phyloP scores from a whole-genome alignment of 352 stramenopile genomes.

The Globisporangium takayamanum region DNA sequence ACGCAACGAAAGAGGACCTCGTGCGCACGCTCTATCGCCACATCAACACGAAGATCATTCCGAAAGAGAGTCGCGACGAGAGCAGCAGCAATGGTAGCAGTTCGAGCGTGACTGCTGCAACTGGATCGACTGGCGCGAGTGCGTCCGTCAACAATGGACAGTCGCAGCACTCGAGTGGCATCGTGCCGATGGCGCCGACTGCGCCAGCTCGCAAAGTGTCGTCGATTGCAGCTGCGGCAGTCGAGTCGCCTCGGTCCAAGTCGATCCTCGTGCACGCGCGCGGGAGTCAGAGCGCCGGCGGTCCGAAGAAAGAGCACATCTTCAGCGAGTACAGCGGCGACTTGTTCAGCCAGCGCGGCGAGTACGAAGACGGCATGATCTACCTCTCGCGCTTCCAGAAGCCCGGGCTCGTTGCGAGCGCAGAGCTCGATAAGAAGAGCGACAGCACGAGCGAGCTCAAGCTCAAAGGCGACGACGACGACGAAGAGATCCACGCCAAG shows the following conservation, averaged over 20 bases:
- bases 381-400: constrained; percentile 81
- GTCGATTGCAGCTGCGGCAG: constrained; percentile 17
- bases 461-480: constrained; percentile 27
- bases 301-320: constrained; percentile 37
- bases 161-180: constrained; percentile 3
- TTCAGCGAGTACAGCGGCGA: constrained; percentile 68
- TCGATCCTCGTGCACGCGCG: constrained; percentile 34
- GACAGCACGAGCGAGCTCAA: constrained; percentile 30
- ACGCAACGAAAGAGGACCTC: constrained; percentile 86
- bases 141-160: constrained; percentile 3
- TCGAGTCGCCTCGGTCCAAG: constrained; percentile 49
- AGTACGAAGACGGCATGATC: constrained; percentile 86
- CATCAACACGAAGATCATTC: constrained; percentile 85
- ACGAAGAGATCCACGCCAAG: constrained; percentile 46
- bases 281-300: constrained; percentile 18
- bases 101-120: background rate
- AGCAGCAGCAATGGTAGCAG: constrained; percentile 14
- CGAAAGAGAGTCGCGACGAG: constrained; percentile 49
- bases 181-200: constrained; percentile 18
- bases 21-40: constrained; percentile 79
- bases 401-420: constrained; percentile 14
- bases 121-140: background rate
- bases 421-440: constrained; percentile 13
- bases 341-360: constrained; percentile 76
- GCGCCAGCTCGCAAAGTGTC: constrained; percentile 33